These are phyloP conservation scores for Acacia melanoxylon DNA, from an alignment of 306 rosid genomes.

Conservation along the genomic window DNA sequence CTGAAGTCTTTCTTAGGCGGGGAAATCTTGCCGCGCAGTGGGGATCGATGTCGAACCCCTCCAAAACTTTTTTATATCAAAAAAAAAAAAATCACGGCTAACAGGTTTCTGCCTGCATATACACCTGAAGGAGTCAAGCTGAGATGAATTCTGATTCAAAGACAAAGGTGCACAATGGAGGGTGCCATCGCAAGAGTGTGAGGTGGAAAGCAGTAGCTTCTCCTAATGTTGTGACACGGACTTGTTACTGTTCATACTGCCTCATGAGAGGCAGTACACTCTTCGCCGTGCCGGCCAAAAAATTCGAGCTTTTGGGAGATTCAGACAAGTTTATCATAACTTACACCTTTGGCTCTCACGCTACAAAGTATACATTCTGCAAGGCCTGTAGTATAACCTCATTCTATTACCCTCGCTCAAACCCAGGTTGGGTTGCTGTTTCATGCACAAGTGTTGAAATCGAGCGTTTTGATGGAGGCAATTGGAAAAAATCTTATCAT, in stretches of 20 bases:
- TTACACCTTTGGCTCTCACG: slow-evolving; percentile 76
- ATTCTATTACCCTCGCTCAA: slow-evolving; percentile 77
- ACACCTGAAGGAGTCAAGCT: background rate
- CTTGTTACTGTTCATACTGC: slow-evolving; percentile 80
- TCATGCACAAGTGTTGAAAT: slow-evolving; percentile 71
- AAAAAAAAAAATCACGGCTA: background rate
- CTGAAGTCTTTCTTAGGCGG: too few species aligned
- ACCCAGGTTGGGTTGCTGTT: slow-evolving; percentile 83
- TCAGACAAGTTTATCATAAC: slow-evolving; percentile 63
- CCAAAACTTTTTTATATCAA: too few species aligned
- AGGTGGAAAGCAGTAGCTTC: slow-evolving; percentile 74
- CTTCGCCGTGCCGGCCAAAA: slow-evolving; percentile 60
- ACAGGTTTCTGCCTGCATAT: background rate
- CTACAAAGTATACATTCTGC: slow-evolving; percentile 83
- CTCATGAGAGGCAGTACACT: slow-evolving; percentile 65
- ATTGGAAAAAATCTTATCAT: slow-evolving; percentile 54
- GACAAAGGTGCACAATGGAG: slow-evolving; percentile 63
- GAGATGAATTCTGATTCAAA: slow-evolving; percentile 64
- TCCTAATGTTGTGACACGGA: slow-evolving; percentile 63
- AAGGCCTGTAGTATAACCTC: slow-evolving; percentile 87
- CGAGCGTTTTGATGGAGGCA: slow-evolving; percentile 62
- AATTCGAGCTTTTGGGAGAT: slow-evolving; percentile 66
- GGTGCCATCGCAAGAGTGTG: slow-evolving; percentile 86
- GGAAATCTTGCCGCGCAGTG: too few species aligned
- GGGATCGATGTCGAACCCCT: too few species aligned